These are phyloP conservation scores for Puccinia novopanici DNA, from an alignment of 1,284 basidiomycete species.

Conservation along the genomic window DNA sequence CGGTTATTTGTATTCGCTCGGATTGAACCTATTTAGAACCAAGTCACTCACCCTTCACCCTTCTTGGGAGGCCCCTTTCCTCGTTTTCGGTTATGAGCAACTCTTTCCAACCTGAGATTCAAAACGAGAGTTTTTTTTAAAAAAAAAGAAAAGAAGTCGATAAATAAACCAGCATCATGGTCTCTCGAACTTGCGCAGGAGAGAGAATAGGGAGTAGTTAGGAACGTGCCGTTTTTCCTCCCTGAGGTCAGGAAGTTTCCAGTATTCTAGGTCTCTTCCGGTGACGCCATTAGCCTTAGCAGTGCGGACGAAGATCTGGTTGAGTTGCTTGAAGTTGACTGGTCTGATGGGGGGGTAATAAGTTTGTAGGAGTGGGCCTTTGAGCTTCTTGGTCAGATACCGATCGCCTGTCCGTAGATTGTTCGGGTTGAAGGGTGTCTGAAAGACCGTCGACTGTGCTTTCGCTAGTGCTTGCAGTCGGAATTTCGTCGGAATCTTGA, in stretches of 20 bases:
- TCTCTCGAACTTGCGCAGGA: no score
- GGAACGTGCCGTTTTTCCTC: conserved; percentile 47
- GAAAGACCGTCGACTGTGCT: conserved; percentile 34
- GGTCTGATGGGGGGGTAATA: conserved; percentile 48
- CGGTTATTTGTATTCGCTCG: background rate
- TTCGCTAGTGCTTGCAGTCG: conserved; percentile 35
- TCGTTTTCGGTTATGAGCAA: conserved; percentile 46
- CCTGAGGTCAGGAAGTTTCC: conserved; percentile 49
- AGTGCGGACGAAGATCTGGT: conserved; percentile 34
- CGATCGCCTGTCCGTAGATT: conserved; percentile 21
- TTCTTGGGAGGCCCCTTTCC: conserved; percentile 51
- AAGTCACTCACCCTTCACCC: conserved; percentile 44
- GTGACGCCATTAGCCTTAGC: conserved; percentile 36
- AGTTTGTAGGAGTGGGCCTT: conserved; percentile 22
- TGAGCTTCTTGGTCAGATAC: conserved; percentile 46
- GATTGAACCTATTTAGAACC: background rate
- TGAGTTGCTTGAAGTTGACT: conserved; percentile 38
- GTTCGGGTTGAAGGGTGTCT: conserved; percentile 28
- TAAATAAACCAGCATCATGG: no score
- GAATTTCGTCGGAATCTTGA: conserved; percentile 34
- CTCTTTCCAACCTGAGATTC: conserved; percentile 33
- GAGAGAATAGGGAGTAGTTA: background rate
- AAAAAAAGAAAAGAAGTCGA: conserved; percentile 1
- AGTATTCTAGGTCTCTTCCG: conserved; percentile 46
- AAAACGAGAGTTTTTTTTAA: background rate